A percentile compares a stretch with the other conserved stretches of the same genome.
phyloP scores from a whole-genome alignment of 2,329 filamentous ascomycete species.

The Sarocladium strictum region DNA sequence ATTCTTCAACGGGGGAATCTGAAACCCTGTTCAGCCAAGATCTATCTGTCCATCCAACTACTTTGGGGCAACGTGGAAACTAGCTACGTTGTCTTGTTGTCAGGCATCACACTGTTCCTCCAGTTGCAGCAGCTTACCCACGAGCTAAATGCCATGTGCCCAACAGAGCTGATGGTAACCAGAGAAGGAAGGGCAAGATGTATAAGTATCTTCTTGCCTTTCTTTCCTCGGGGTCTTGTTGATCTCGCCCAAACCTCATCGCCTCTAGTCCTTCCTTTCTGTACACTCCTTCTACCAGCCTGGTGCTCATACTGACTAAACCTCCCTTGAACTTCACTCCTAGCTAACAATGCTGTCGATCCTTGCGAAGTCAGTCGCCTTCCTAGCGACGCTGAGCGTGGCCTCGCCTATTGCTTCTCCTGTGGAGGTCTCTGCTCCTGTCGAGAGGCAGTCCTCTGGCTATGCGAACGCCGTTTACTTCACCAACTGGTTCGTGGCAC shows the following conservation, averaged over 20 bases:
- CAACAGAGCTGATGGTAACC: background rate
- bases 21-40: constrained; percentile 3
- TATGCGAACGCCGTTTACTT: constrained; percentile 38
- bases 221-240: background rate
- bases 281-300: constrained; percentile 14
- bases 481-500: constrained; percentile 38
- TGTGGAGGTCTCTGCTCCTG: constrained; percentile 10
- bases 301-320: constrained; percentile 14
- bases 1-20: background rate
- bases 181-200: background rate
- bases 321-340: background rate
- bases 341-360: constrained; percentile 20
- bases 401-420: constrained; percentile 18
- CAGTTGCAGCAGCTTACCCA: constrained; percentile 1
- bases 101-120: background rate
- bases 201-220: constrained; percentile 4
- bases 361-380: constrained; percentile 19
- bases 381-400: constrained; percentile 21
- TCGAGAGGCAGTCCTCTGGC: constrained; percentile 17
- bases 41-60: background rate
- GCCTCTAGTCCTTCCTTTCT: constrained; percentile 11
- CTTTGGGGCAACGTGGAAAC: background rate
- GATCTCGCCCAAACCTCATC: background rate
- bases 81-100: constrained; percentile 6
- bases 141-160: background rate